Conservation (phyloP, 108 stramenopile species). For the Fistulifera solaris region DNA sequence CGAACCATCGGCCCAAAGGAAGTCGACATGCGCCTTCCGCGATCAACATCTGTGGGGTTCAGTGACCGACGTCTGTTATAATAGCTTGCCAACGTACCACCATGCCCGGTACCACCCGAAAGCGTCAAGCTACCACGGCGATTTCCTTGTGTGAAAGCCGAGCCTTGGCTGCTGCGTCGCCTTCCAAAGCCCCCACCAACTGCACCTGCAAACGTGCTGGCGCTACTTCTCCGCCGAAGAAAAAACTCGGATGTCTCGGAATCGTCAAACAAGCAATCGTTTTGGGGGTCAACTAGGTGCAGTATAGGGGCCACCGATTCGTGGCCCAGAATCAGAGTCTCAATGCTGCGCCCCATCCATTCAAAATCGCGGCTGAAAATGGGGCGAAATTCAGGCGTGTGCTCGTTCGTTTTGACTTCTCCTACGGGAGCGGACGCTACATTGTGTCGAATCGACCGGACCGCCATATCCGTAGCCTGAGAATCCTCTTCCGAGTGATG, state of each 20-base stretch:
- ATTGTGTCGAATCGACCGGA: neutral
- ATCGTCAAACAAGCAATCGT: neutral
- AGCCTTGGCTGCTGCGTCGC: conserved; percentile 15
- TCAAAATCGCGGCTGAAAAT: too few species aligned
- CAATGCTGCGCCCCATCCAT: conserved; percentile 49
- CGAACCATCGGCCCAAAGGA: conserved; percentile 15
- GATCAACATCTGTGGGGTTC: conserved; percentile 9
- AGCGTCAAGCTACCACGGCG: conserved; percentile 20
- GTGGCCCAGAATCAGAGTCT: conserved; percentile 38
- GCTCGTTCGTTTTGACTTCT: neutral
- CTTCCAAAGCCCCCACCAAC: conserved; percentile 17
- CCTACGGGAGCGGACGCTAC: neutral
- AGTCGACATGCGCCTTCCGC: conserved; percentile 19
- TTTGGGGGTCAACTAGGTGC: conserved; percentile 18
- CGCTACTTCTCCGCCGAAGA: conserved; percentile 15
- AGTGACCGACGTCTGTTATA: conserved; percentile 14
- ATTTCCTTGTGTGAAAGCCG: conserved; percentile 11
- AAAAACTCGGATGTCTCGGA: conserved; percentile 1
- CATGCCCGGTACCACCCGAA: conserved; percentile 18
- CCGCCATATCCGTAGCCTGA: neutral
- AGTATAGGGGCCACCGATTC: conserved; percentile 20
- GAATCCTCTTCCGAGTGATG: too few species aligned
- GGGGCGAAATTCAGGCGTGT: conserved; percentile 17
- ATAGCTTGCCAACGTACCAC: conserved; percentile 33
- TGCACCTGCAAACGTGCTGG: conserved; percentile 18